Conservation (phyloP, 768 basidiomycete genomes). For the Lactarius deliciosus region DNA sequence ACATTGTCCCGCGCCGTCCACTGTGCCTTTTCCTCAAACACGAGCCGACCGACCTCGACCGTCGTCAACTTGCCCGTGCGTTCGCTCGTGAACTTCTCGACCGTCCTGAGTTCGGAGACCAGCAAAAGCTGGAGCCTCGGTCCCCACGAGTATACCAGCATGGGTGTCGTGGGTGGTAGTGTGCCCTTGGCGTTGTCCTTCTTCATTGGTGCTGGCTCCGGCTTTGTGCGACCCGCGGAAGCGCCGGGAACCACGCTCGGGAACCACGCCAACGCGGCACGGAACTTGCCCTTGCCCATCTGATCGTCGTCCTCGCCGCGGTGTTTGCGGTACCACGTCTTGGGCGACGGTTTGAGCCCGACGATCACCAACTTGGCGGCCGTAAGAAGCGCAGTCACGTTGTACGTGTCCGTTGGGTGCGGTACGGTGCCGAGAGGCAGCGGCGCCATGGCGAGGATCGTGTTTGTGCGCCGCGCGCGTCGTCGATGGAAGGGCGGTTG, state of each 20-base stretch:
- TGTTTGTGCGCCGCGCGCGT: constrained; percentile 51
- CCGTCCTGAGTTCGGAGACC: constrained; percentile 58
- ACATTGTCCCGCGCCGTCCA: constrained; percentile 65
- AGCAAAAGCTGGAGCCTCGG: constrained; percentile 59
- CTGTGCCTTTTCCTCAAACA: constrained; percentile 57
- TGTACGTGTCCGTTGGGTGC: constrained; percentile 76
- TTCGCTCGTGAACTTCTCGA: constrained; percentile 49
- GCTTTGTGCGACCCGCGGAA: constrained; percentile 21
- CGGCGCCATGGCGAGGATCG: constrained; percentile 75
- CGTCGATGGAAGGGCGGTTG: constrained; percentile 43
- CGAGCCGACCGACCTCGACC: constrained; percentile 62
- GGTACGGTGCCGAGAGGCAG: constrained; percentile 74
- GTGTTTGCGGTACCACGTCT: constrained; percentile 85
- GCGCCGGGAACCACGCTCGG: constrained; percentile 51
- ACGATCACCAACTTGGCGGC: constrained; percentile 90
- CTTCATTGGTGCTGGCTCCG: constrained; percentile 14
- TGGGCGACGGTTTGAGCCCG: constrained; percentile 85
- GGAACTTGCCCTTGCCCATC: constrained; percentile 45
- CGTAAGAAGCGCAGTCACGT: constrained; percentile 83
- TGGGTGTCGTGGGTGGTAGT: constrained; percentile 47
- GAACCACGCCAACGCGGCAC: constrained; percentile 79
- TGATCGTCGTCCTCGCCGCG: constrained; percentile 52
- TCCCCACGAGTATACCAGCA: constrained; percentile 87
- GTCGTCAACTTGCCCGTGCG: constrained; percentile 60
- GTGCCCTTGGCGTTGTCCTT: constrained; percentile 29